Evolutionary conservation across 129 eudicot genomes (phyloP), one percentile per base, ranked within the genome.

Genomic region (Heracleum sosnowskyi): DNA sequence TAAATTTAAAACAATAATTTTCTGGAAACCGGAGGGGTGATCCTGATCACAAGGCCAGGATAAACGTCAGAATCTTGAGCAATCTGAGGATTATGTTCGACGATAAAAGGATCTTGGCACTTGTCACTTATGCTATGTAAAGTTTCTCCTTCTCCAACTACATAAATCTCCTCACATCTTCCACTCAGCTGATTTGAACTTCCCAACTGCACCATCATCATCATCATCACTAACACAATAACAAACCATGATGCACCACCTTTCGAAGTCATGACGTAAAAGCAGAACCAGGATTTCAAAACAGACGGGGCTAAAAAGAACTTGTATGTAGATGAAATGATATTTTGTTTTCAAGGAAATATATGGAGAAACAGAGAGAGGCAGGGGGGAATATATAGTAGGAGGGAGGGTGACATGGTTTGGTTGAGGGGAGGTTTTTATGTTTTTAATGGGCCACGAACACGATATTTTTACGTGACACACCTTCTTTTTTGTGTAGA

Each of bases 111-210:
- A 75, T 83, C 86, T 73, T 69, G 81, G 70, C 86, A 83, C 83
- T 83, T 83, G 40, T 79, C 86, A 57, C 86, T 79, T 44, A 83
- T 83, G 68, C 73, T 83, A 49, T 83, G 80, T 2, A 83, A 78
- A 0, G 86, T 79, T 71, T 83, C 86, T 13, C 86, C 86, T 76
- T 83, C 83, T 79, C 81, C 80, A 2, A 83, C 86, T 20, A 83
- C 78, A 66, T 83, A 83, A 11, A 83, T 79, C 69, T 79, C 86
- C 16, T 79, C 75, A 68, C 86, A 83, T 0, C 63, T 46, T 29
- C 33, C 31, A 4, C 31, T 40, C 10, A 39, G 57, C 80, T 75
- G 40, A 15, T 20, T 40, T 12, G 29, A 39, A 11, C 46, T 4
- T 7, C 76, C 78, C 64, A 41, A 7, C 53, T 73, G 77, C 51